Evolutionary conservation across 352 stramenopile genomes (phyloP).

Genomic region (Hyaloperonospora brassicae): DNA sequence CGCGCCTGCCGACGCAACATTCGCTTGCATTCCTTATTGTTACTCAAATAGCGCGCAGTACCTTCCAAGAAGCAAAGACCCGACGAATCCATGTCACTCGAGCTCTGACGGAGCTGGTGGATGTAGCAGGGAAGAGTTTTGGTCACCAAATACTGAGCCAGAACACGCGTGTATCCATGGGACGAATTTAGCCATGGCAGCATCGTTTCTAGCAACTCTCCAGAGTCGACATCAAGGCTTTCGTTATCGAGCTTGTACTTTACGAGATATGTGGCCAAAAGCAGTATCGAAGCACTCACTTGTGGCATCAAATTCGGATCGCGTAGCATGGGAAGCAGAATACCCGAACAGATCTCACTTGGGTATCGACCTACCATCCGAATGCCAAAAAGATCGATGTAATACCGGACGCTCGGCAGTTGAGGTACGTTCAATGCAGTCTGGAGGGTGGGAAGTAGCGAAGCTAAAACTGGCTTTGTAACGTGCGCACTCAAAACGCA

Average conservation of each 20-base stretch:
- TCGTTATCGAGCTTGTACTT: slow-evolving; percentile 30
- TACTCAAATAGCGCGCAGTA: slow-evolving; percentile 54
- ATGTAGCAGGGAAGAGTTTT: slow-evolving; percentile 60
- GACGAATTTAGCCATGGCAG: slow-evolving; percentile 72
- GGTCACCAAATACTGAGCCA: slow-evolving; percentile 64
- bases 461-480: slow-evolving; percentile 16
- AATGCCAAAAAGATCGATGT: slow-evolving; percentile 81
- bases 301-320: slow-evolving; percentile 72
- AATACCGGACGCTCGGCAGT: slow-evolving; percentile 61
- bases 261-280: slow-evolving; percentile 40
- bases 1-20: slow-evolving; percentile 68
- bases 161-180: slow-evolving; percentile 73
- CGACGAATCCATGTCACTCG: slow-evolving; percentile 4
- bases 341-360: slow-evolving; percentile 22
- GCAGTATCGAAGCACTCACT: slow-evolving; percentile 51
- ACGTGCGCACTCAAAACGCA: slow-evolving; percentile 61
- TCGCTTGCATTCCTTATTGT: slow-evolving; percentile 79
- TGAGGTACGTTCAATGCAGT: slow-evolving; percentile 53
- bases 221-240: slow-evolving; percentile 17
- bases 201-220: slow-evolving; percentile 40
- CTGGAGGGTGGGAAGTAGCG: slow-evolving; percentile 30
- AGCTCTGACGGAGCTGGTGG: slow-evolving; percentile 22
- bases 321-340: slow-evolving; percentile 52
- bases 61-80: slow-evolving; percentile 44
- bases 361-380: slow-evolving; percentile 51